Percentiles rank a stretch among this genome's conserved stretches.
phyloP scores from a whole-genome alignment of 768 basidiomycete species.

The Cystofilobasidium bisporidii region DNA sequence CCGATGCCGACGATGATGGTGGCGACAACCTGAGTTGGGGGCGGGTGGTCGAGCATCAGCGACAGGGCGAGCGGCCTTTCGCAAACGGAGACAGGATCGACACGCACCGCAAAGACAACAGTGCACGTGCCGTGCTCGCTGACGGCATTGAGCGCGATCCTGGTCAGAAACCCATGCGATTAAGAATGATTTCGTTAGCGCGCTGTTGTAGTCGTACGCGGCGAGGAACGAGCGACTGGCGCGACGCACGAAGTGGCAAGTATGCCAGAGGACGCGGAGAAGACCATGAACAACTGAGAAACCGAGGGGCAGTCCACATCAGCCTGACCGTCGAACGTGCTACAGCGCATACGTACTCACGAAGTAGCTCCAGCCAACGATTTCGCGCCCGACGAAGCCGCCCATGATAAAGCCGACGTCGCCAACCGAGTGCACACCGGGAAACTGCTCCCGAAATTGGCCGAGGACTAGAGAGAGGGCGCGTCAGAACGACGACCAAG shows the following conservation, averaged over 20 bases:
- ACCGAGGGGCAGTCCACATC: not conserved
- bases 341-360: not conserved
- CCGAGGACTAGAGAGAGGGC: not conserved
- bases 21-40: no score
- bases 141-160: constrained; percentile 40
- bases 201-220: no score
- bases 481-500: no score
- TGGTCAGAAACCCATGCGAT: constrained; percentile 10
- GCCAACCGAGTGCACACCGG: constrained; percentile 7
- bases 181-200: no score
- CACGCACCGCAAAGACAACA: constrained; percentile 39
- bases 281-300: constrained; percentile 25
- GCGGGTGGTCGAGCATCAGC: no score
- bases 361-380: constrained; percentile 21
- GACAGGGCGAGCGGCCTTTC: no score
- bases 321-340: no score
- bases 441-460: not conserved
- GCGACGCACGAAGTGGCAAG: constrained; percentile 28
- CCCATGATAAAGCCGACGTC: constrained; percentile 25
- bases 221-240: no score
- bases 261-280: constrained; percentile 35
- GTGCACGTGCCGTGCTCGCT: constrained; percentile 39
- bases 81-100: no score
- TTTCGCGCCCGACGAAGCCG: constrained; percentile 18
- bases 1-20: constrained; percentile 17